Evolutionary conservation across 768 basidiomycete genomes (phyloP).

Genomic region (Rhizopogon sp.): DNA sequence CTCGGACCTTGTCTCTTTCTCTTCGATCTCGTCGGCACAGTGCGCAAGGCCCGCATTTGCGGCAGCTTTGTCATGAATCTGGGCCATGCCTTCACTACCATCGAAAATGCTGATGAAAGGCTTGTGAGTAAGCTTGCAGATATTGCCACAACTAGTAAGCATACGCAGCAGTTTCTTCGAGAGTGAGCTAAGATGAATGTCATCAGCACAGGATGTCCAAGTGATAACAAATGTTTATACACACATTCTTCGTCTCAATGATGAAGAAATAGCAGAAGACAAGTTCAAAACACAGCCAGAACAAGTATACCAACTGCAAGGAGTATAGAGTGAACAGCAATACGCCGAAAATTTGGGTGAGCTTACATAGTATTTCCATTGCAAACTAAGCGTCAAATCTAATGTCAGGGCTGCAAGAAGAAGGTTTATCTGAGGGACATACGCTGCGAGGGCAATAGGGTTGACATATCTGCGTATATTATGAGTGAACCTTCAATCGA

Average conservation of each 20-base stretch:
- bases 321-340: not conserved
- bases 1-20: constrained; percentile 1
- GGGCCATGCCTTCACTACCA: not conserved
- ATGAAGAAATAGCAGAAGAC: constrained; percentile 33
- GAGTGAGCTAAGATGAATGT: constrained; percentile 2
- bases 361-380: constrained; percentile 44
- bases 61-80: not conserved
- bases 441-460: constrained; percentile 29
- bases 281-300: constrained; percentile 37
- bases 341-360: not conserved
- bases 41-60: not conserved
- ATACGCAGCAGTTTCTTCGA: constrained; percentile 18
- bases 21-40: not conserved
- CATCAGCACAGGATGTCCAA: not conserved
- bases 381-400: constrained; percentile 15
- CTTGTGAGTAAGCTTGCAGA: not conserved
- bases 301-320: constrained; percentile 31
- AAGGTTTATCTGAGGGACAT: not conserved
- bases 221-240: not conserved
- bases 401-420: not conserved
- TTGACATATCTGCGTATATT: constrained; percentile 26
- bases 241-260: constrained; percentile 34
- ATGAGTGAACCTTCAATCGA: constrained; percentile 15
- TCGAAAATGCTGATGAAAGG: constrained; percentile 11
- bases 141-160: not conserved